These are phyloP conservation scores for Trypanosomatidae sp. DNA, from an alignment of 208 protist genomes.

Conservation along the genomic window DNA sequence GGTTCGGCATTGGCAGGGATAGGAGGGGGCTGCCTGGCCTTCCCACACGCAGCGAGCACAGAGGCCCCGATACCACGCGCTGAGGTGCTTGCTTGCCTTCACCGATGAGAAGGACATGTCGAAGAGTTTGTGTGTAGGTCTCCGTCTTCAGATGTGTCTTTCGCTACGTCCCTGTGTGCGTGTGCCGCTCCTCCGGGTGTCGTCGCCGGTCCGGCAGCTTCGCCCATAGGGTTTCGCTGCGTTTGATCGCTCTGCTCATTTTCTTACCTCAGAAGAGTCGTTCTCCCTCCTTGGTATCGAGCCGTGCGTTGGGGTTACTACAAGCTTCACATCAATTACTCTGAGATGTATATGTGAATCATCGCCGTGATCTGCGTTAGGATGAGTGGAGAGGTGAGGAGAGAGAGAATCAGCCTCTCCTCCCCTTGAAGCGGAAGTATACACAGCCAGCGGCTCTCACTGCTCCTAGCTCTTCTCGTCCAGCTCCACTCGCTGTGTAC, in stretches of 20 bases:
- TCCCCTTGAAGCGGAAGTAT: neutral
- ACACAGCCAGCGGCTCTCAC: neutral
- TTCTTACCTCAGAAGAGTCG: neutral
- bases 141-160: neutral
- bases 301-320: neutral
- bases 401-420: neutral
- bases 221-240: neutral
- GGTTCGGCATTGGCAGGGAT: too few species aligned
- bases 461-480: neutral
- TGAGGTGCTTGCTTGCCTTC: too few species aligned
- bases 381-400: neutral
- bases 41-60: neutral
- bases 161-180: too few species aligned
- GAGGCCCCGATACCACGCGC: neutral
- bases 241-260: neutral
- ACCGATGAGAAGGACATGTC: neutral
- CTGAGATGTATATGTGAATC: conserved; percentile 7
- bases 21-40: neutral
- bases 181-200: too few species aligned
- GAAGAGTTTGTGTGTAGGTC: neutral
- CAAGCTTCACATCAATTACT: conserved; percentile 12
- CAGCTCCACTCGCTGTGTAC: too few species aligned
- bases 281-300: neutral
- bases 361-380: conserved; percentile 3
- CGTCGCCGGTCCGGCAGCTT: too few species aligned